Base-by-base conservation (phyloP, 2,329 filamentous ascomycete species). In the Davidsoniella australis region DNA sequence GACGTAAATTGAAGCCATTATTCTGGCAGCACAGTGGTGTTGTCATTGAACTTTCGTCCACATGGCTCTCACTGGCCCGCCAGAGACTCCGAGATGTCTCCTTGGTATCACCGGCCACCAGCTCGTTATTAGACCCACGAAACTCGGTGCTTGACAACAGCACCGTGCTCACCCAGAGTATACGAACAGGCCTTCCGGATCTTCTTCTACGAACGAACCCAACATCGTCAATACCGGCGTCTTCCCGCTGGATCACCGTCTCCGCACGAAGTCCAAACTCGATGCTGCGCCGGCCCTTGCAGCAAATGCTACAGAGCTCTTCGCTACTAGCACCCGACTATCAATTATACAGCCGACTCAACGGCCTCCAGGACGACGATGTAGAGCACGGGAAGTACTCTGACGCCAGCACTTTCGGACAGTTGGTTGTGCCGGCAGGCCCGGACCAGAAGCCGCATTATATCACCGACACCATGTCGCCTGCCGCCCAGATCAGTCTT, bases 11-110 rank as follows among this genome's bases (percentile, higher is more conserved):
- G n/a, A 29, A 39, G 9, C 51, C 54, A 5, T 12, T 49, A 6
- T 53, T 55, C 24, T 53, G 49, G 49, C 44, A 47, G 48, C 54
- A 55, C 33, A 47, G 51, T 9, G 52, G 43, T 7, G 47, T 33
- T 12, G 41, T 39, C 29, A 43, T 55, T 18, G 52, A 54, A 17
- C 38, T 48, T 9, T 50, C 51, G 16, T 37, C 52, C 10, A 43
- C 52, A 36, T 52, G 53, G 51, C 45, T 52, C 7, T 43, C 45
- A 12, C 18, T 44, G n/a, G 41, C 41, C 12, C 50, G 45, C 29
- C 33, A 48, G 29, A 43, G 37, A 37, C 41, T 48, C 12, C 17
- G 14, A 26, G 20, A 45, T 12, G 17, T 37, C 5, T 39, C 39
- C 2, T 26, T 48, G 18, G 36, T 9, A 2, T 33, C 26, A 3